Evolutionary conservation across 1,284 basidiomycete genomes (phyloP).

Genomic region (Veloboletus limbatus): DNA sequence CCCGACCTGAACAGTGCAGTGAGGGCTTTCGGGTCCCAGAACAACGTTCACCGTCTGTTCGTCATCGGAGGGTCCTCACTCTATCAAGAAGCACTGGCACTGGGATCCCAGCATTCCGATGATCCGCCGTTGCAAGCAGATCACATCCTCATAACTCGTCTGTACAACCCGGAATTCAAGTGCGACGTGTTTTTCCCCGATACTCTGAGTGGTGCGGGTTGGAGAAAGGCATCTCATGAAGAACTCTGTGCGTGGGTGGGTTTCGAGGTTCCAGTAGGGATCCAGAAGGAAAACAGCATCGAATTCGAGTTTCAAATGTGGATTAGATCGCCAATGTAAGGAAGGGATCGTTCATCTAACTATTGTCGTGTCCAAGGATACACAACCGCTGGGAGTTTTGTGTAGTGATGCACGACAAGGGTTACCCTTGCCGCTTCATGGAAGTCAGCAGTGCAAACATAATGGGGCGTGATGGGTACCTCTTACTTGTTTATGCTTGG

Average conservation of each 20-base stretch:
- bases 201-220: slow-evolving; percentile 49
- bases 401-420: too few species aligned
- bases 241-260: slow-evolving; percentile 73
- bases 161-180: slow-evolving; percentile 71
- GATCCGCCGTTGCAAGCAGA: slow-evolving; percentile 51
- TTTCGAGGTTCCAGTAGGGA: slow-evolving; percentile 72
- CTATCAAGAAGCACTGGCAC: slow-evolving; percentile 67
- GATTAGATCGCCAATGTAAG: slow-evolving; percentile 38
- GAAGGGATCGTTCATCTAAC: slow-evolving; percentile 1
- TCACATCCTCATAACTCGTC: slow-evolving; percentile 84
- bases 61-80: slow-evolving; percentile 90
- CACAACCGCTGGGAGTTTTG: not conserved
- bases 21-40: slow-evolving; percentile 14
- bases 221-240: slow-evolving; percentile 59
- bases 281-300: slow-evolving; percentile 78
- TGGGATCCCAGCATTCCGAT: slow-evolving; percentile 26
- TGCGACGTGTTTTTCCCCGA: slow-evolving; percentile 90
- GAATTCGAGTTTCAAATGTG: slow-evolving; percentile 94
- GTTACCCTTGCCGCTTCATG: slow-evolving; percentile 60
- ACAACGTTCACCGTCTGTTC: slow-evolving; percentile 56
- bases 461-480: slow-evolving; percentile 1
- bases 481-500: slow-evolving; percentile 96
- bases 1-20: slow-evolving; percentile 22
- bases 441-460: slow-evolving; percentile 11
- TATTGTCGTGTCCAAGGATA: slow-evolving; percentile 6